These are phyloP conservation scores for Cymbidium sinense DNA, from an alignment of 106 monocot species.

Conservation along the genomic window DNA sequence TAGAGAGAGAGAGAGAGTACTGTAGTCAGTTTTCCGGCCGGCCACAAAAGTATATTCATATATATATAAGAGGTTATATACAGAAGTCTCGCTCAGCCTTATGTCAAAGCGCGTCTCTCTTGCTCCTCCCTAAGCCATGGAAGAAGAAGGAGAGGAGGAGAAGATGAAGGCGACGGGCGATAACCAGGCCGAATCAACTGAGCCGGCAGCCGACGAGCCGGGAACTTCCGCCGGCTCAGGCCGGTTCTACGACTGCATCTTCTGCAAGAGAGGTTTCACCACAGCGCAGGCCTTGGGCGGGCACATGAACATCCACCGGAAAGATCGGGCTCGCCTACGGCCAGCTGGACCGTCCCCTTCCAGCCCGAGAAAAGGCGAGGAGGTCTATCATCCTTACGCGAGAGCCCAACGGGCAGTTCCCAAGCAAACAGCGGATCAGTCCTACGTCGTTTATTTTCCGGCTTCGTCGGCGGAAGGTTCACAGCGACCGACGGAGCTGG, in stretches of 20 bases:
- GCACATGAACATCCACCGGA: conserved; percentile 37
- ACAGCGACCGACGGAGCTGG: not conserved
- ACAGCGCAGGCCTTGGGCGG: conserved; percentile 34
- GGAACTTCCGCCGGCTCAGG: not conserved
- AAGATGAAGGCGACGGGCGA: not conserved
- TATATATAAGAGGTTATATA: not conserved
- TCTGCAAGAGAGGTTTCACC: conserved; percentile 34
- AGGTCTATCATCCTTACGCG: not conserved
- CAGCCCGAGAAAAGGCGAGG: not conserved
- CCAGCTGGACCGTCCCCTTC: not conserved
- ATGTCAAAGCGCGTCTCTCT: not conserved
- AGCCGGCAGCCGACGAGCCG: not conserved
- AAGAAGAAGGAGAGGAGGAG: not conserved
- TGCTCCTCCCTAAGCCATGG: not conserved
- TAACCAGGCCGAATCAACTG: not conserved
- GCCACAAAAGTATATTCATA: not conserved
- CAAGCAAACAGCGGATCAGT: not conserved
- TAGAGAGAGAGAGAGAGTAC: no score
- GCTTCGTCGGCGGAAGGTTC: not conserved
- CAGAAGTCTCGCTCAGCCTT: not conserved
- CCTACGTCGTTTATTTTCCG: conserved; percentile 1
- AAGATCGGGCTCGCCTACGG: conserved; percentile 4
- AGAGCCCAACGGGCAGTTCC: not conserved
- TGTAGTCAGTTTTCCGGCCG: no score
- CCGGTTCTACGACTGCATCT: conserved; percentile 28